Evolutionary conservation across 2,329 filamentous ascomycete species (phyloP), one percentile per base, ranked within the genome.

Genomic region (Pezicula rhizophila): DNA sequence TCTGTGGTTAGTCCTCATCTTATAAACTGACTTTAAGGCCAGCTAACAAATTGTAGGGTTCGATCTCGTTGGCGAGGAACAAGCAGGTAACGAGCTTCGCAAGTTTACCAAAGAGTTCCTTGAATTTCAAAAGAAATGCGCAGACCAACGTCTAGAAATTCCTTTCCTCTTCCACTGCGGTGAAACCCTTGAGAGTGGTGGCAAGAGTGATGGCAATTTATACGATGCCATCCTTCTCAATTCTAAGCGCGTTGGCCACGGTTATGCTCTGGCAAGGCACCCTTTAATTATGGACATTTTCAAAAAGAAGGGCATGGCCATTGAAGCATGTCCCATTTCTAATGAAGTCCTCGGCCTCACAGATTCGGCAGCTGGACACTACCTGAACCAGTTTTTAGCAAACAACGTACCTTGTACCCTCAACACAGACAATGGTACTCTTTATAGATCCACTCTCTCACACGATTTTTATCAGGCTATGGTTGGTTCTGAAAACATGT

Each of bases 391-490:
- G 52, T 69, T 90, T 20, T 70, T 89, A 47, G 84, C 84, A n/a
- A 82, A 85, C 47, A 80, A 84, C 34, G 77, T 89, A 44, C 83
- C 85, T 43, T 90, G 86, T 66, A 85, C 85, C 0, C 70, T 89
- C 37, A 89, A 81, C 59, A 85, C 83, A 18, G 86, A 90, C 59
- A 89, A 90, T 54, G 85, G 84, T 6, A 85, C 84, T 0, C 69
- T 89, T 0, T 89, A 89, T 63, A 75, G 82, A 54, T 87, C 85
- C 12, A 81, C 81, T 2, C 73, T 89, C 39, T 84, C 82, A 1
- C 84, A 89, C 55, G 86, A 90, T 60, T 89, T 89, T 61, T 89
- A 89, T 62, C 86, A 90, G 61, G 75, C 84, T 50, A 80, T 89
- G 73, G 76, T 86, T 7, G 86, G 85, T 42, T 80, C 80, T 40